Percentiles rank a stretch among this genome's conserved stretches.
Conservation (phyloP, 2,329 filamentous ascomycete species). For the Nannizziopsis arthrosporioides region DNA sequence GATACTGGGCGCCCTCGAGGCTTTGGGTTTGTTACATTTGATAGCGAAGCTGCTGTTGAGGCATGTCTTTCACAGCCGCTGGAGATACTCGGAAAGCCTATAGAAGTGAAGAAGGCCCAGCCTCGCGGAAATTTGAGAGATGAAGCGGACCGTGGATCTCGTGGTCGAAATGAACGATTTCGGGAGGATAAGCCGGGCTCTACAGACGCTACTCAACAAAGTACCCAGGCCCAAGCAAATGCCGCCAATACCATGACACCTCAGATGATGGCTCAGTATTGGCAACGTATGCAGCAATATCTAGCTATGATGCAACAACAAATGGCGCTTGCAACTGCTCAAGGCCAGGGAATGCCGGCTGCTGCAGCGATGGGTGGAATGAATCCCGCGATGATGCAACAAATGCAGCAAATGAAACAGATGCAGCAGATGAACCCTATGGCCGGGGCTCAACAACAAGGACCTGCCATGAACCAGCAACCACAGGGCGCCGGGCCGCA, state of each 20-base stretch:
- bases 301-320: slow-evolving; percentile 91
- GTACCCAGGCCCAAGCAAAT: slow-evolving; percentile 32
- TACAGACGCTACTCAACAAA: slow-evolving; percentile 35
- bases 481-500: slow-evolving; percentile 42
- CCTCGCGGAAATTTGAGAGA: slow-evolving; percentile 88
- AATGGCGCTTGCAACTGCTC: slow-evolving; percentile 48
- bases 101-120: slow-evolving; percentile 97
- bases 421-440: slow-evolving; percentile 59
- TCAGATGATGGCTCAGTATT: slow-evolving; percentile 96
- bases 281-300: slow-evolving; percentile 97
- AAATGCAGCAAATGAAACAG: slow-evolving; percentile 54
- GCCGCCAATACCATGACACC: slow-evolving; percentile 64
- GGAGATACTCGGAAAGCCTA: slow-evolving; percentile 88
- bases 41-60: slow-evolving; percentile 89
- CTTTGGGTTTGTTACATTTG: slow-evolving; percentile 97
- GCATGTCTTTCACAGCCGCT: slow-evolving; percentile 73
- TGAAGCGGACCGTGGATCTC: slow-evolving; percentile 57
- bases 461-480: slow-evolving; percentile 25
- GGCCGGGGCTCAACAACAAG: slow-evolving; percentile 33
- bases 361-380: slow-evolving; percentile 53
- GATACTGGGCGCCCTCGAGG: slow-evolving; percentile 93
- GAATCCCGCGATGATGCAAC: slow-evolving; percentile 63
- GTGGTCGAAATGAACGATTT: slow-evolving; percentile 39
- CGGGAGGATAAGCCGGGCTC: slow-evolving; percentile 30
- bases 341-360: slow-evolving; percentile 46